Conservation (phyloP, 2,329 filamentous ascomycete species). For the Pyrenophora teres region DNA sequence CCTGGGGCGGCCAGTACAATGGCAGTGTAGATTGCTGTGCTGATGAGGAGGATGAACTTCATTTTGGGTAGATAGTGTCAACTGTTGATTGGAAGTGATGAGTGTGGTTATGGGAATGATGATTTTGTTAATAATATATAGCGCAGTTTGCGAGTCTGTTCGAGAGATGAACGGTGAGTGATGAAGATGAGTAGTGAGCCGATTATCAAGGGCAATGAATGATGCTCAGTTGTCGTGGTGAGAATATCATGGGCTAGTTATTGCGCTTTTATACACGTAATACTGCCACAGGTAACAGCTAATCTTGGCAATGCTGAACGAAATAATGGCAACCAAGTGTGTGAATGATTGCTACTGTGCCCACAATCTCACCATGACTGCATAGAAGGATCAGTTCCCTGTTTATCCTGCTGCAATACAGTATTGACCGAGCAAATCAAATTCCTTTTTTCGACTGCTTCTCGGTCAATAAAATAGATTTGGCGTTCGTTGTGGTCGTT, state of each 20-base stretch:
- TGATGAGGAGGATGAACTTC: slow-evolving; percentile 10
- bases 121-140: no score
- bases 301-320: no score
- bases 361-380: neutral
- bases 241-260: no score
- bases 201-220: no score
- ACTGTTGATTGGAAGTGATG: no score
- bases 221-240: no score
- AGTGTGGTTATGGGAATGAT: no score
- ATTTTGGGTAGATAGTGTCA: neutral
- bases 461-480: neutral
- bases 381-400: neutral
- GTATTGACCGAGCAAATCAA: neutral
- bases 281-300: no score
- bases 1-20: slow-evolving; percentile 9
- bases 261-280: no score
- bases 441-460: neutral
- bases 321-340: neutral
- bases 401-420: neutral
- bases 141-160: no score
- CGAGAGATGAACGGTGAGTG: no score
- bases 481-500: neutral
- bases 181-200: no score
- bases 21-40: slow-evolving; percentile 2
- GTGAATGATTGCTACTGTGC: neutral